Evolutionary conservation across 805 yeast species (phyloP), one percentile per base, ranked within the genome.

Genomic region (Tetrapisispora fleetii): DNA sequence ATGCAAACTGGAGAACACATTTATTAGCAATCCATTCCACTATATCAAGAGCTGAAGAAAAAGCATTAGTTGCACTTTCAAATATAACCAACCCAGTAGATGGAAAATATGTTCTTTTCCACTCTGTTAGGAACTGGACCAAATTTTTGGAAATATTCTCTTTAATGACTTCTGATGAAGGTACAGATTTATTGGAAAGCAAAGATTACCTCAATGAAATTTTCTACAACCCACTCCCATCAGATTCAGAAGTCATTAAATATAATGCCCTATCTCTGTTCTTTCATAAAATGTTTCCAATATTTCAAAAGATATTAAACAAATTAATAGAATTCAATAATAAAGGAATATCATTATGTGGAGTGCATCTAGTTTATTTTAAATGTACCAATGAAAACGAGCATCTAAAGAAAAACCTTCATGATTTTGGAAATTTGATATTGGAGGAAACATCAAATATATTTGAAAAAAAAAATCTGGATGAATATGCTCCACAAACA

Each of bases 1-100:
- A 33, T 28, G 37, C 45, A 27, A 27, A 37, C 27, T 52, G 55
- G 55, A 47, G 50, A 35, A 21, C 36, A 11, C 55, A 52, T 39
- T 19, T 50, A 13, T 21, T 35, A 41, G 52, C 49, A 8, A 17
- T 47, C 8, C 45, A 32, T 35, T 21, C 19, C 11, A 14, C 50
- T 21, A 37, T 52, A 5, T 19, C 24, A 33, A 49, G 44, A 41
- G 45, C 50, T 10, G 45, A 40, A 18, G 33, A 19, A 11, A 5
- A 5, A 4, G 13, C 37, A 11, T 21, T 37, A 17, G 24, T 37
- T 10, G 28, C 30, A 5, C 14, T 30, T 24, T 24, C 27, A 16
- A 33, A 18, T 13, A 41, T 28, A 2, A 27, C 17, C 5, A 21
- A 17, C 8, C 28, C 37, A 17, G 5, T 27, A 5, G 18, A 28